Evolutionary conservation across 495 filamentous ascomycete genomes (phyloP), one percentile per base, ranked within the genome.

Genomic region (Trichoderma reesei): DNA sequence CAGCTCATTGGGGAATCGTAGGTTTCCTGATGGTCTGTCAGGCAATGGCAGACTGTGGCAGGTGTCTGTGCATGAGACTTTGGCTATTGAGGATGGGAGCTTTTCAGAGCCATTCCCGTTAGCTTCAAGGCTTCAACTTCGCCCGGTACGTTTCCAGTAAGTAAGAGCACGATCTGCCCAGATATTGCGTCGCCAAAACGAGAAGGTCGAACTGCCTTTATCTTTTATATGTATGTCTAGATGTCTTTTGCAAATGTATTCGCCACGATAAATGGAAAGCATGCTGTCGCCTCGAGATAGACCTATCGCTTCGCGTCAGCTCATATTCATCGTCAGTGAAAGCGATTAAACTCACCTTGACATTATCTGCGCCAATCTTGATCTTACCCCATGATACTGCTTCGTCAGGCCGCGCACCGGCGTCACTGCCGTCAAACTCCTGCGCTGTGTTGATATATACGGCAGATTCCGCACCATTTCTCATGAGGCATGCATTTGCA

Each of bases 301-400:
- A 98, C 91, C 85, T 87, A 67, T 9, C 48, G 11, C 2, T 60
- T 16, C 60, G 34, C 60, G 36, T 74, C 64, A 74, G 71, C 56
- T 26, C 65, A 64, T 46, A 37, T 13, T 1, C 59, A 37, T n/a
- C 36, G 68, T 18, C 18, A 0, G 10, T 6, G 18, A n/a, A 11
- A 34, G 26, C 4, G 18, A 9, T 11, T 6, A 39, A 60, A 48
- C 76, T 62, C 69, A 90, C 88, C 84, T 98, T 97, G 61, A 97
- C 92, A 64, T 87, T 87, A 64, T 91, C 84, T 0, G 83, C 95
- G 46, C 88, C 90, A 26, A 84, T 79, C 73, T 92, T 96, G 74
- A 98, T 96, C 82, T 98, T 98, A 5, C 94, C 94, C 94, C 95
- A 98, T 68, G 90, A 96, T 14, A 98, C 90, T 0, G 94, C 94